Evolutionary conservation across 176 grass and related monocot species (phyloP).

Genomic region (Thinopyrum elongatum): DNA sequence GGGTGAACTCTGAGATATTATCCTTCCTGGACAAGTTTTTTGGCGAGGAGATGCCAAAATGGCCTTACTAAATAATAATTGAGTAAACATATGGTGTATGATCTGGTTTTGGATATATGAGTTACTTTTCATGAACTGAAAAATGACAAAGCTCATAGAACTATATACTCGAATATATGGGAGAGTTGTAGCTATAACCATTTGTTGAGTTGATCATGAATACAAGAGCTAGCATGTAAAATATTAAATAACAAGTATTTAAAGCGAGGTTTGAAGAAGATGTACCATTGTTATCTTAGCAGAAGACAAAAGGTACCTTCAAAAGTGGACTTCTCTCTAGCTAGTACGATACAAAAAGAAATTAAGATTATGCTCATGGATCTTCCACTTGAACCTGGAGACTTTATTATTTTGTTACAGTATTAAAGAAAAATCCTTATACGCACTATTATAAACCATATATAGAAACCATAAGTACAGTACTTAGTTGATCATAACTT

Average conservation of each 20-base stretch:
- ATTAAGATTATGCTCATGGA: too few relatives aligned
- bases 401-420: too few relatives aligned
- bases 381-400: too few relatives aligned
- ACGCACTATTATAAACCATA: too few relatives aligned
- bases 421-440: too few relatives aligned
- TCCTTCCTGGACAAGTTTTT: slow-evolving; percentile 38
- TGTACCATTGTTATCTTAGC: neutral
- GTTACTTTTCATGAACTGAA: neutral
- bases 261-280: neutral
- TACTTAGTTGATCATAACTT: too few relatives aligned
- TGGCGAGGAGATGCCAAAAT: neutral
- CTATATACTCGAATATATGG: slow-evolving; percentile 17
- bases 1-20: slow-evolving; percentile 53
- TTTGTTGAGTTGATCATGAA: too few relatives aligned
- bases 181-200: neutral
- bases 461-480: too few relatives aligned
- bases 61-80: neutral
- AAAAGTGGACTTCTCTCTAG: too few relatives aligned
- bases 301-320: neutral
- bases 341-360: too few relatives aligned
- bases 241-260: too few relatives aligned
- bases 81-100: neutral
- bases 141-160: neutral
- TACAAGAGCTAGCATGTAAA: too few relatives aligned
- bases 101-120: neutral